A percentile compares a stretch with the other conserved stretches of the same genome.
phyloP scores from a whole-genome alignment of 2,329 filamentous ascomycete genomes.

The Aspergillus proliferans region DNA sequence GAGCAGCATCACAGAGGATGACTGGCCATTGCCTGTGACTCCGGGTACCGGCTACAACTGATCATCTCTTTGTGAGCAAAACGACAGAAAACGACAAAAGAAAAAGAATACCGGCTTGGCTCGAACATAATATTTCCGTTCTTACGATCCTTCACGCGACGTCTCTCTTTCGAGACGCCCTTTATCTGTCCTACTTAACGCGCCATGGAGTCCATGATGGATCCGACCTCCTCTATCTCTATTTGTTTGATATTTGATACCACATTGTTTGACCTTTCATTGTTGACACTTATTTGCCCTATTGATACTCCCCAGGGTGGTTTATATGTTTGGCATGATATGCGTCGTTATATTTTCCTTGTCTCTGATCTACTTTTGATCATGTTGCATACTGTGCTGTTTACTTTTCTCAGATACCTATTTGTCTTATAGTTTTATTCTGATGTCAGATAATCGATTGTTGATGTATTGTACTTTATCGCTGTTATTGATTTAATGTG shows the following conservation, averaged over 20 bases:
- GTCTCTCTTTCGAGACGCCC: background rate
- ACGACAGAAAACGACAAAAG: too few relatives aligned
- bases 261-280: constrained; percentile 11
- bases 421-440: constrained; percentile 25
- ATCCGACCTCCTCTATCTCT: background rate
- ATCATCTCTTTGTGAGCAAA: background rate
- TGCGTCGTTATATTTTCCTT: constrained; percentile 4
- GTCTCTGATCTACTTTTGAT: constrained; percentile 1
- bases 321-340: constrained; percentile 5
- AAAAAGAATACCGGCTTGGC: background rate
- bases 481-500: background rate
- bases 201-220: background rate
- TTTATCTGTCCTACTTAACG: background rate
- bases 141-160: background rate
- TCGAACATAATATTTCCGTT: constrained; percentile 3
- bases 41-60: constrained; percentile 26
- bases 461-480: background rate
- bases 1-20: constrained; percentile 98
- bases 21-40: constrained; percentile 66
- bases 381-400: constrained; percentile 11
- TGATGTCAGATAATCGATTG: constrained; percentile 16
- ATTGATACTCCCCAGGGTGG: constrained; percentile 1
- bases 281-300: background rate
- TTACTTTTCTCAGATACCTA: constrained; percentile 29
- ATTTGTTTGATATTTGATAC: constrained; percentile 6